A percentile compares a stretch with the other conserved stretches of the same genome.
These are phyloP conservation scores for Filosporella fistucella DNA, from an alignment of 495 filamentous ascomycete genomes.

Conservation along the genomic window DNA sequence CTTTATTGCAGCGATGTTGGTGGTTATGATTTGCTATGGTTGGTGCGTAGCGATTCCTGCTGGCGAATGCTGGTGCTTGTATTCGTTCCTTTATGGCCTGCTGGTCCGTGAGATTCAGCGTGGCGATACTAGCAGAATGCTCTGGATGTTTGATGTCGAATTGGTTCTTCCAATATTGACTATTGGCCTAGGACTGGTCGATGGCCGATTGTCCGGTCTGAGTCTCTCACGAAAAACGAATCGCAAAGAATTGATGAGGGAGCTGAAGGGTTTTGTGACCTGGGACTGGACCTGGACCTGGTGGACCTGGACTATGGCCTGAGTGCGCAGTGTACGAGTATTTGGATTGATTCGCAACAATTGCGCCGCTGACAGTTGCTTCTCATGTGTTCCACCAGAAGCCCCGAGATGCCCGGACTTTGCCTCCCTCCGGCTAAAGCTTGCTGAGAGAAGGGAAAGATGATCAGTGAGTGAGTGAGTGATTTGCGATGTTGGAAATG, in stretches of 20 bases:
- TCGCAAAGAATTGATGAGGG: neutral
- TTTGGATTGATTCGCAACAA: neutral
- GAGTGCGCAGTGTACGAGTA: neutral
- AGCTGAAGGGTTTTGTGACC: neutral
- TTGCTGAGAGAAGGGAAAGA: neutral
- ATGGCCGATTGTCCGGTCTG: neutral
- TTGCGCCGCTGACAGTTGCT: neutral
- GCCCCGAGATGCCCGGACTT: neutral
- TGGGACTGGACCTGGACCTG: neutral
- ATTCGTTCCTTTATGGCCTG: neutral
- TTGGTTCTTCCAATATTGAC: neutral
- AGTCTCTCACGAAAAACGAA: neutral
- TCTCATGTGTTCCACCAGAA: neutral
- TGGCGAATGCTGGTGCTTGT: neutral
- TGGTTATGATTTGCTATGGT: too few relatives aligned
- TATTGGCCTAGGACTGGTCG: slow-evolving; percentile 1
- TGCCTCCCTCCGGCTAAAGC: slow-evolving; percentile 1
- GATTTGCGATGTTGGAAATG: neutral
- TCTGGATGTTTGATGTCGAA: neutral
- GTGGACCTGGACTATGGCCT: neutral
- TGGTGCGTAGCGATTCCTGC: too few relatives aligned
- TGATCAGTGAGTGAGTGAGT: neutral
- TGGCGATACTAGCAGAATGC: slow-evolving; percentile 3
- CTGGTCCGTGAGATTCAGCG: slow-evolving; percentile 6
- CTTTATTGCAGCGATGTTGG: too few relatives aligned